A percentile compares a stretch with the other conserved stretches of the same genome.
phyloP scores from a whole-genome alignment of 2,329 filamentous ascomycete genomes.

The Colletotrichum scovillei region DNA sequence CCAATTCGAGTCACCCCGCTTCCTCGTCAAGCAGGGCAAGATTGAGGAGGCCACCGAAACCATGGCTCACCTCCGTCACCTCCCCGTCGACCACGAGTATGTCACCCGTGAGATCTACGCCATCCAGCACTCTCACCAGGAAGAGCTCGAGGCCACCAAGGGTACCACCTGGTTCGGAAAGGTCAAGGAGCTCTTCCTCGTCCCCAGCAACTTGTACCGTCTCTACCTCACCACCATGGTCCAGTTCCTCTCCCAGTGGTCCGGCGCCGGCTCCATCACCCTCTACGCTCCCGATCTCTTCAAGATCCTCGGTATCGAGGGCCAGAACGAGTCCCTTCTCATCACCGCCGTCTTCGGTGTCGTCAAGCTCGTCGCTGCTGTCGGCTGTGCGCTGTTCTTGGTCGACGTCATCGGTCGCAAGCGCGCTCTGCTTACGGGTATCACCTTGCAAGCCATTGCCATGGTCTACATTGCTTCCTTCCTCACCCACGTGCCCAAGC shows the following conservation, averaged over 20 bases:
- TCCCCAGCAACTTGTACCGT: slow-evolving; percentile 78
- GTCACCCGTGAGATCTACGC: slow-evolving; percentile 70
- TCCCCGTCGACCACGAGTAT: slow-evolving; percentile 70
- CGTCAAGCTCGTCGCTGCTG: slow-evolving; percentile 75
- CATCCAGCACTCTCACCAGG: slow-evolving; percentile 74
- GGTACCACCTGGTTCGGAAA: slow-evolving; percentile 73
- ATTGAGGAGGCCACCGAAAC: slow-evolving; percentile 67
- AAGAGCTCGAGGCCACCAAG: slow-evolving; percentile 77
- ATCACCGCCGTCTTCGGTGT: slow-evolving; percentile 82
- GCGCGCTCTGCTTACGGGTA: slow-evolving; percentile 70
- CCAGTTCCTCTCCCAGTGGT: slow-evolving; percentile 81
- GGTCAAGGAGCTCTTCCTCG: slow-evolving; percentile 75
- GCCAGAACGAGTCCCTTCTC: slow-evolving; percentile 75
- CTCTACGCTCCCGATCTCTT: slow-evolving; percentile 83
- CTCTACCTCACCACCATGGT: slow-evolving; percentile 75
- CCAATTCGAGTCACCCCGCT: slow-evolving; percentile 77
- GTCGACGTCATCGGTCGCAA: slow-evolving; percentile 85
- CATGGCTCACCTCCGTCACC: slow-evolving; percentile 69
- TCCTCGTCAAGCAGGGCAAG: slow-evolving; percentile 73
- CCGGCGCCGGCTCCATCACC: slow-evolving; percentile 78
- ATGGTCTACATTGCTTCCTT: slow-evolving; percentile 74
- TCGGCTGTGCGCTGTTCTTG: slow-evolving; percentile 80
- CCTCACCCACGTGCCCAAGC: slow-evolving; percentile 70
- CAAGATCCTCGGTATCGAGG: slow-evolving; percentile 75
- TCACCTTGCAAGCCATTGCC: slow-evolving; percentile 67